Conservation (phyloP, 257 asterid species). For the Fraxinus excelsior region DNA sequence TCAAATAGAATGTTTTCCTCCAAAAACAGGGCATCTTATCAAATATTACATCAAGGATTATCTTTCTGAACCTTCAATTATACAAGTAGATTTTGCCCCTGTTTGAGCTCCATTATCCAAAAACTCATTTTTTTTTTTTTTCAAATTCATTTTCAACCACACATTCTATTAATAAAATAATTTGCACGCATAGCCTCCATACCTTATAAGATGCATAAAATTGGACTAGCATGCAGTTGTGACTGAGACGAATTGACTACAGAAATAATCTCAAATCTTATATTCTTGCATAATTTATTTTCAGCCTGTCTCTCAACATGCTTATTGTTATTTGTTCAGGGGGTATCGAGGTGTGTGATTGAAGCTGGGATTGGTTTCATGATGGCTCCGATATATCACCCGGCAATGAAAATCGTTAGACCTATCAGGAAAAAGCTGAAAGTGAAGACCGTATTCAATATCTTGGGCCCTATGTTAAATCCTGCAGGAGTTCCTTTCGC, state of each 20-base stretch:
- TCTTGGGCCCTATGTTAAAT: conserved; percentile 79
- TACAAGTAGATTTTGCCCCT: background rate
- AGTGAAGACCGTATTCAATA: conserved; percentile 77
- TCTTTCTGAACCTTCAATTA: background rate
- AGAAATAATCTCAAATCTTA: background rate
- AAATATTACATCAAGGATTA: background rate
- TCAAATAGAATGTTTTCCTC: background rate
- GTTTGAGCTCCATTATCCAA: no score
- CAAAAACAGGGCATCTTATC: background rate
- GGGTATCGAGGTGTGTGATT: conserved; percentile 53
- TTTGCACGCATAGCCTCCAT: no score
- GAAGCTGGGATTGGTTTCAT: conserved; percentile 81
- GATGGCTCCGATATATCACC: conserved; percentile 89
- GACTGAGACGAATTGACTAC: background rate
- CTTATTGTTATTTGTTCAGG: conserved; percentile 38
- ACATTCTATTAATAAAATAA: no score
- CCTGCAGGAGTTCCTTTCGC: conserved; percentile 80
- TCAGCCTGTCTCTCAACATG: conserved; percentile 3
- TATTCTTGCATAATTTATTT: background rate
- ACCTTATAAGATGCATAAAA: background rate
- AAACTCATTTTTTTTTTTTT: no score
- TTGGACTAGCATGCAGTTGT: background rate
- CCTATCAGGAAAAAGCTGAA: conserved; percentile 77
- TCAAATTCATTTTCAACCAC: no score
- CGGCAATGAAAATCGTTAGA: conserved; percentile 76